Base-by-base conservation (phyloP, 2,329 filamentous ascomycete genomes). In the Pseudogymnoascus sp. region DNA sequence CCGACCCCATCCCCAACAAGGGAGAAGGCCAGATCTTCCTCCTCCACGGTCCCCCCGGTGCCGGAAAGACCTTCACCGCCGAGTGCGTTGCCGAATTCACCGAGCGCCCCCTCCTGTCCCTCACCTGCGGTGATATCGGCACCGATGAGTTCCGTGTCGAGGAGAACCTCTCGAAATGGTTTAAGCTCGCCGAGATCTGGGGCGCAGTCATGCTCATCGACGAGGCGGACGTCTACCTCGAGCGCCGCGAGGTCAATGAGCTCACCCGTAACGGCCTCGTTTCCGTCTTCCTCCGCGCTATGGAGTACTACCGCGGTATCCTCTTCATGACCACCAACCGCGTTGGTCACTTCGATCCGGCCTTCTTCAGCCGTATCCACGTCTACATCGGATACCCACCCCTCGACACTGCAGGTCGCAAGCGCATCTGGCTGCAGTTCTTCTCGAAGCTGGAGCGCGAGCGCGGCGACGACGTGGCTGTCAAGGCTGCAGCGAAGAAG, bases 191-290 rank as follows among this genome's bases (percentile, higher is more conserved):
- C 2, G 75, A 76, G 0, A 75, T 75, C 14, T 83, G 81, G 80
- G 75, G 78, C 21, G 79, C 78, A 7, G 77, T 83, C 6, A 69
- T 83, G 19, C 72, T 83, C 3, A 75, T 83, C 2, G 80, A 82
- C 65, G 80, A 82, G 69, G 79, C 80, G 6, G 81, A 82, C 64
- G 78, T 83, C 2, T 83, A 81, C 69, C 67, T 77, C 10, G 73
- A 76, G 63, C 68, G 69, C 2, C 69, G 75, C 3, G 62, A 66
- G 5, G 65, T 65, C 2, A 59, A 65, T 1, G 71, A 76, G 52
- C 69, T 75, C 0, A 62, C 67, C 6, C 74, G 73, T 2, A 76
- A 76, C 41, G 67, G 67, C 26, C 62, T 76, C 1, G 74, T 75
- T 1, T 71, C 72, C 1, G 74, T 73, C 21, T 73, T 76, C 62